phyloP scores from a whole-genome alignment of 768 basidiomycete genomes.

The Tephrocybe sp. region DNA sequence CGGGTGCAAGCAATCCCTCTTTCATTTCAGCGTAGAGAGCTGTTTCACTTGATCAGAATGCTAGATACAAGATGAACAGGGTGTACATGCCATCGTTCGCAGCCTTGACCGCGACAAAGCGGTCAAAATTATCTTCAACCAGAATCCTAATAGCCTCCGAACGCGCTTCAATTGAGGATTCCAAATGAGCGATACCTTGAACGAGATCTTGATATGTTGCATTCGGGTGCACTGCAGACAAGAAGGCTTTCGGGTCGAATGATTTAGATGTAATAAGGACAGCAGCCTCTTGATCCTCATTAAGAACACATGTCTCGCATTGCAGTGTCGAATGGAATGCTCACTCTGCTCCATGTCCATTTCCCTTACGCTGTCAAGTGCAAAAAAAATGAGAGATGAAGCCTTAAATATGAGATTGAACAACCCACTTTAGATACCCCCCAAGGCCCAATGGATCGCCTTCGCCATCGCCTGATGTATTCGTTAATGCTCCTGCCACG shows the following conservation, averaged over 20 bases:
- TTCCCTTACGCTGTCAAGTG: slow-evolving; percentile 47
- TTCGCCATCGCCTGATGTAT: slow-evolving; percentile 55
- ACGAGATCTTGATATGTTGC: slow-evolving; percentile 92
- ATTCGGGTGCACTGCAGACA: slow-evolving; percentile 89
- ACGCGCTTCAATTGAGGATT: slow-evolving; percentile 80
- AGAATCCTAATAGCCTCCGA: slow-evolving; percentile 93
- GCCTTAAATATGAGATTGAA: not conserved
- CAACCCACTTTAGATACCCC: slow-evolving; percentile 50
- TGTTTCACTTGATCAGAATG: slow-evolving; percentile 28
- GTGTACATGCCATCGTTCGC: slow-evolving; percentile 79
- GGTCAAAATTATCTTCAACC: slow-evolving; percentile 97
- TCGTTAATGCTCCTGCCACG: slow-evolving; percentile 65
- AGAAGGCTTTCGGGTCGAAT: slow-evolving; percentile 93
- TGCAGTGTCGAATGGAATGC: slow-evolving; percentile 21
- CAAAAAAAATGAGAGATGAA: slow-evolving; percentile 9
- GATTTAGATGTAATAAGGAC: slow-evolving; percentile 88
- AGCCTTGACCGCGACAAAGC: slow-evolving; percentile 96
- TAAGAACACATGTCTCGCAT: not conserved
- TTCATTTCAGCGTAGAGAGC: slow-evolving; percentile 92
- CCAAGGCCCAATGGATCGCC: slow-evolving; percentile 83
- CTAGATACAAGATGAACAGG: not conserved
- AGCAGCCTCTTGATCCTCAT: slow-evolving; percentile 55
- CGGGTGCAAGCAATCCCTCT: slow-evolving; percentile 74
- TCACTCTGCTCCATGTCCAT: slow-evolving; percentile 79
- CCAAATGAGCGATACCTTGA: slow-evolving; percentile 69